Percentiles rank a stretch among this genome's conserved stretches.
Evolutionary conservation across 2,329 filamentous ascomycete genomes (phyloP).

Genomic region (Coniochaeta sp.): DNA sequence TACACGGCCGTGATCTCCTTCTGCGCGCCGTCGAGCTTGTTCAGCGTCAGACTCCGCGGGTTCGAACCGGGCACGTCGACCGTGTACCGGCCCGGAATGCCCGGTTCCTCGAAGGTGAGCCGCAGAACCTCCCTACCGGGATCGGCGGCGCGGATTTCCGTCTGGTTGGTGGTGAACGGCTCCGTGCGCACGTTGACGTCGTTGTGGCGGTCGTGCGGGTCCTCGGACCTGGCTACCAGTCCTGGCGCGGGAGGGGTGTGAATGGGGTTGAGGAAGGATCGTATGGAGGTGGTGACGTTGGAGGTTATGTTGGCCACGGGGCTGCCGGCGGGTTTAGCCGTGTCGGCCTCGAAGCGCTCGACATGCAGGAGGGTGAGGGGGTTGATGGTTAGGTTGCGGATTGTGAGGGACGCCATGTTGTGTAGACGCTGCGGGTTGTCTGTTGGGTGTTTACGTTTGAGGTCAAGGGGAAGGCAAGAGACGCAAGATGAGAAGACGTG

Average conservation of each 20-base stretch:
- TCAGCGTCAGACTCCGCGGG: slow-evolving; percentile 53
- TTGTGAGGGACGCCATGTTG: slow-evolving; percentile 51
- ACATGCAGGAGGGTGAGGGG: slow-evolving; percentile 65
- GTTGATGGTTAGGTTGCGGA: slow-evolving; percentile 75
- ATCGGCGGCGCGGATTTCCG: slow-evolving; percentile 54
- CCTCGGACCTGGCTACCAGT: slow-evolving; percentile 17
- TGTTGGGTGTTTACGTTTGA: not conserved
- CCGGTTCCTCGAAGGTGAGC: slow-evolving; percentile 61
- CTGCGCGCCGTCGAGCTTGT: slow-evolving; percentile 36
- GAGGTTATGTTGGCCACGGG: slow-evolving; percentile 37
- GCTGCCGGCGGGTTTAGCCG: slow-evolving; percentile 33
- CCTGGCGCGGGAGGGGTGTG: slow-evolving; percentile 14
- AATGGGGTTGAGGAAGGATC: slow-evolving; percentile 36
- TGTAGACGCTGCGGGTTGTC: not conserved
- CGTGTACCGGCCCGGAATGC: slow-evolving; percentile 52
- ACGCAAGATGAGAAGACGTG: not conserved
- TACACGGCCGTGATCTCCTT: slow-evolving; percentile 62
- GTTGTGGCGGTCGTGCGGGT: slow-evolving; percentile 36
- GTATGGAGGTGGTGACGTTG: slow-evolving; percentile 19
- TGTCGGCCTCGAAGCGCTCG: slow-evolving; percentile 61
- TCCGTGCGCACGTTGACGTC: slow-evolving; percentile 52
- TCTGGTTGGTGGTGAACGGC: slow-evolving; percentile 60
- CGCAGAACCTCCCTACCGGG: slow-evolving; percentile 60
- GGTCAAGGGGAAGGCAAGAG: not conserved
- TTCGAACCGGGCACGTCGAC: slow-evolving; percentile 64